Conservation (phyloP, 169 alveolate species). For the Plasmodium gallinaceum region DNA sequence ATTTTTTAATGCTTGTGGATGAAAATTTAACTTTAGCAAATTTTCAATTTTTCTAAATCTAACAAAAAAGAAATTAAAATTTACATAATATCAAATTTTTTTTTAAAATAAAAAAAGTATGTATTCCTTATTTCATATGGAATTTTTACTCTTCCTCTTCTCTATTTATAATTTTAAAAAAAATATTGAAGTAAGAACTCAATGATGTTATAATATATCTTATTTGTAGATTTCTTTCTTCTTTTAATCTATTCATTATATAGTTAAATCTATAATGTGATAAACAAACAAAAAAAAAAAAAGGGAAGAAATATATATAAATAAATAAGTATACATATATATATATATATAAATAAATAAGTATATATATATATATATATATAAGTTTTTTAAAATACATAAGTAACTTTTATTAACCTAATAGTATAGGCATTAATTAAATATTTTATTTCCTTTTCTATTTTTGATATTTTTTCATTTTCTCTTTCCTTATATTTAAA, state of each 20-base stretch:
- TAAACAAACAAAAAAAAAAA: background rate
- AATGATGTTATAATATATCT: constrained; percentile 39
- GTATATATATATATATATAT: background rate
- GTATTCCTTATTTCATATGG: background rate
- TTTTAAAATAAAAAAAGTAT: background rate
- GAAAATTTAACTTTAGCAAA: constrained; percentile 25
- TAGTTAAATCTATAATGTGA: constrained; percentile 37
- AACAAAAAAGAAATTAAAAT: background rate
- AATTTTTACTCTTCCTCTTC: constrained; percentile 40
- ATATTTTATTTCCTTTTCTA: constrained; percentile 48
- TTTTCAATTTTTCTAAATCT: constrained; percentile 42
- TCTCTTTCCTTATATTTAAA: constrained; percentile 15
- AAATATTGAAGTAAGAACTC: constrained; percentile 53
- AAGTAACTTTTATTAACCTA: constrained; percentile 16
- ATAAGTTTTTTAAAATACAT: background rate
- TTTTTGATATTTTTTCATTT: constrained; percentile 17
- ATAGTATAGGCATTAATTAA: constrained; percentile 43
- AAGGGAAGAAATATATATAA: too few species aligned
- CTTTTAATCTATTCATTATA: constrained; percentile 55
- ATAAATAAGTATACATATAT: background rate
- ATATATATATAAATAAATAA: background rate
- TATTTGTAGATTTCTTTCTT: constrained; percentile 52
- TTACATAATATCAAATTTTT: background rate
- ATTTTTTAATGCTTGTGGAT: constrained; percentile 23
- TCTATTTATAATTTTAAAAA: constrained; percentile 28